Evolutionary conservation across 805 yeast species (phyloP).

Genomic region (Wickerhamomyces hampshirensis): DNA sequence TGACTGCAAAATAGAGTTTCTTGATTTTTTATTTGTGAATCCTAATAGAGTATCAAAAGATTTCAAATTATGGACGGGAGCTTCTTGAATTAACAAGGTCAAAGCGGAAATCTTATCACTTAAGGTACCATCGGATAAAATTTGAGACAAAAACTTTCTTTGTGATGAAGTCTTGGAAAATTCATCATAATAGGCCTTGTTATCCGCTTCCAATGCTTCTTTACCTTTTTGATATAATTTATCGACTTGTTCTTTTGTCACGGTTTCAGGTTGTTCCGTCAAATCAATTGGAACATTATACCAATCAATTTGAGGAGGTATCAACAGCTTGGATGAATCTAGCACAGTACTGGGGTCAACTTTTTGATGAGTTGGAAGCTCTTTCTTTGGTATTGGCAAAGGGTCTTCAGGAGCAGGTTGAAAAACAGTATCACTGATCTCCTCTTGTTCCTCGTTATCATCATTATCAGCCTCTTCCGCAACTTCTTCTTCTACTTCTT

Average conservation of each 20-base stretch:
- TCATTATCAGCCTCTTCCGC: constrained; percentile 15
- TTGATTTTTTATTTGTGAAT: constrained; percentile 84
- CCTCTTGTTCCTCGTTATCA: constrained; percentile 19
- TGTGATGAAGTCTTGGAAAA: constrained; percentile 74
- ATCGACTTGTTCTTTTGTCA: constrained; percentile 51
- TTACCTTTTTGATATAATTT: constrained; percentile 63
- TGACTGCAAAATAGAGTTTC: constrained; percentile 90
- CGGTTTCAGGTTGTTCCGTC: constrained; percentile 16
- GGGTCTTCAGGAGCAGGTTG: constrained; percentile 5
- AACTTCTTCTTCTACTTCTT: constrained; percentile 17
- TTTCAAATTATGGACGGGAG: constrained; percentile 84
- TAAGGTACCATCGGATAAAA: constrained; percentile 87
- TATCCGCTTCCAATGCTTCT: constrained; percentile 62
- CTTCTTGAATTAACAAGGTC: constrained; percentile 89
- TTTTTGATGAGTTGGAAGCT: constrained; percentile 24
- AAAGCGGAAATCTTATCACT: constrained; percentile 93
- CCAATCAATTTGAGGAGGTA: constrained; percentile 74
- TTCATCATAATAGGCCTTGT: constrained; percentile 64
- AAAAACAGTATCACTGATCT: constrained; percentile 15
- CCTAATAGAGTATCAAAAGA: constrained; percentile 74
- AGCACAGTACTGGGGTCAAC: constrained; percentile 38
- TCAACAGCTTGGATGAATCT: constrained; percentile 46
- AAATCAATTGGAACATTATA: constrained; percentile 49
- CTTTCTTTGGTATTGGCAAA: constrained; percentile 14
- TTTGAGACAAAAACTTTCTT: constrained; percentile 81